Evolutionary conservation across 345 rosid genomes (phyloP), one percentile per base, ranked within the genome.

Genomic region (Eucalyptus sideroxylon): DNA sequence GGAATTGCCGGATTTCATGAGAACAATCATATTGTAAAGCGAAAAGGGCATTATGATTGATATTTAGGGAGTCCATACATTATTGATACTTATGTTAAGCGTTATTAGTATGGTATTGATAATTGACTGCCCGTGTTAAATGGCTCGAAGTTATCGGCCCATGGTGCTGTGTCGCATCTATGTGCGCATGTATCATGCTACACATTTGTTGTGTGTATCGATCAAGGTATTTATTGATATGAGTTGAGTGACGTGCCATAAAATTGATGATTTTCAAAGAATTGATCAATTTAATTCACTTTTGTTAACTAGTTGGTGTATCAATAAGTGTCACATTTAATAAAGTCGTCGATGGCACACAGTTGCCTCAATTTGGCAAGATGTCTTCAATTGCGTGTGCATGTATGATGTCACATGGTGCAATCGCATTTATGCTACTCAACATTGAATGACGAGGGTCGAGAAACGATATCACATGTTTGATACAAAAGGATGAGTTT

Each of bases 141-240:
- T n/a, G 37, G 77, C 37, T 15, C 2, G 0, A 15, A 15, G 10
- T 3, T 7, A 6, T 65, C 19, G 2, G 19, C 77, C 17, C 21
- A 6, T 65, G 37, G 37, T 6, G 10, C 6, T 5, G 1, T 15
- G 11, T 4, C 2, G 1, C 19, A n/a, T 14, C 37, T n/a, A n/a
- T n/a, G 9, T n/a, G 77, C 9, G 2, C 37, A 65, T n/a, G 37
- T 65, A n/a, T 65, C 19, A 7, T 65, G 37, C 77, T n/a, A n/a
- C 21, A 4, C 37, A 14, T 7, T 65, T 65, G 5, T 7, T n/a
- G 77, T 3, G 21, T n/a, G 37, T n/a, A 65, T 65, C 21, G 0
- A 65, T 65, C 15, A 27, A n/a, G 17, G 72, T 15, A 7, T n/a
- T 15, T 65, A 65, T n/a, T 15, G 72, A n/a, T 65, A 7, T 0